Evolutionary conservation across 306 rosid species (phyloP), one percentile per base, ranked within the genome.

Genomic region (Coriaria nepalensis): DNA sequence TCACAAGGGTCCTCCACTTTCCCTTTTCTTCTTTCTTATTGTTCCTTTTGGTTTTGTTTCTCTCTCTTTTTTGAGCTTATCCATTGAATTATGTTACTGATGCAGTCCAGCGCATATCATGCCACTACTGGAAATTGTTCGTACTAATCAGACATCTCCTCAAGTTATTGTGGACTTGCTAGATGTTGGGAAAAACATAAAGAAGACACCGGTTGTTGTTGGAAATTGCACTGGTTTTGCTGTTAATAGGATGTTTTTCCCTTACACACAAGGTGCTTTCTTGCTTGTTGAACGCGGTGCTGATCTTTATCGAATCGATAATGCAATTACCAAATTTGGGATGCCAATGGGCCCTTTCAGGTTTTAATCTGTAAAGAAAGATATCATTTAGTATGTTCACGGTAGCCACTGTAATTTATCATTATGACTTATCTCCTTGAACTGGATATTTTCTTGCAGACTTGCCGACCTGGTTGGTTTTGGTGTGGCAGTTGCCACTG

Each of bases 311-410:
- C 94, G 73, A 62, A 79, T 90, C 40, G 96, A 85, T 66, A 69
- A 45, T 59, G 87, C 60, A 53, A 57, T 85, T 54, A 73, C 81
- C 59, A 82, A 67, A 60, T 78, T 78, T 43, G 86, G 81, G 52
- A 87, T 90, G 98, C 95, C 98, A 10, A 90, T 90, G 93, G 98
- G 98, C 50, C 95, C 95, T 49, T 90, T 90, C 76, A 90, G 98
- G 98, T 90, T 63, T 52, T 13, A 63, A 54, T 49, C 34, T 32
- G 2, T 10, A 29, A 37, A 56, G 49, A 14, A 13, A 40, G 20
- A 33, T 61, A 53, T 50, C 29, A 20, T 20, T 20, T 20, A 20
- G 1, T 20, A 20, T 20, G 29, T 20, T 20, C 3, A 20, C 3
- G 3, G 29, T 20, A 20, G 29, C 29, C 29, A 20, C 29, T 20